Evolutionary conservation across 2,329 filamentous ascomycete species (phyloP).

Genomic region (Fusarium austroafricanum): DNA sequence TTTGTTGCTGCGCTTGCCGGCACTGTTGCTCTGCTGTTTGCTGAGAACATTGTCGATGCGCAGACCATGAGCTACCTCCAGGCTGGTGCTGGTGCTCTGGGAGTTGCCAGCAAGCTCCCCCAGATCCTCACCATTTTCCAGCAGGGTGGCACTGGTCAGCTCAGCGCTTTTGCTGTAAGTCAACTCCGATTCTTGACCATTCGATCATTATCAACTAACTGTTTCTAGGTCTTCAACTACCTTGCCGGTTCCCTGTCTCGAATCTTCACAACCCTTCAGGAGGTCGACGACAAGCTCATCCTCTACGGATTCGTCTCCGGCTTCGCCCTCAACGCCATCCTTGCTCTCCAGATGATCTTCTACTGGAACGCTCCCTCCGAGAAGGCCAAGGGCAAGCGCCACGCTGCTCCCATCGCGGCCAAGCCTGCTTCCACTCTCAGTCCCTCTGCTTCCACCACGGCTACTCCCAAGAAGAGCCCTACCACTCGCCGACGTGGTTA

Average conservation of each 20-base stretch:
- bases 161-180: slow-evolving; percentile 94
- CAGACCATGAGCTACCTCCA: slow-evolving; percentile 79
- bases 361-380: slow-evolving; percentile 85
- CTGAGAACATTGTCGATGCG: slow-evolving; percentile 71
- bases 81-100: slow-evolving; percentile 83
- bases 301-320: slow-evolving; percentile 94
- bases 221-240: slow-evolving; percentile 91
- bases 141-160: slow-evolving; percentile 90
- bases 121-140: slow-evolving; percentile 90
- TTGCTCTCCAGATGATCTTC: slow-evolving; percentile 91
- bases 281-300: slow-evolving; percentile 96
- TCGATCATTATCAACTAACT: background rate
- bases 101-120: slow-evolving; percentile 90
- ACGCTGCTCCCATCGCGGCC: slow-evolving; percentile 47
- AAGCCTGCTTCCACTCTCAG: slow-evolving; percentile 42
- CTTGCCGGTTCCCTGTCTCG: slow-evolving; percentile 90
- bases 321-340: slow-evolving; percentile 86
- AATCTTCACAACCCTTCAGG: slow-evolving; percentile 97
- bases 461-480: slow-evolving; percentile 55
- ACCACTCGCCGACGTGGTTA: slow-evolving; percentile 59
- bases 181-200: background rate
- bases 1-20: slow-evolving; percentile 83
- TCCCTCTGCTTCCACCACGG: slow-evolving; percentile 39
- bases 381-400: slow-evolving; percentile 59
- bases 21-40: slow-evolving; percentile 77